These are phyloP conservation scores for Rostrohypoxylon terebratum DNA, from an alignment of 495 filamentous ascomycete species.

Conservation along the genomic window DNA sequence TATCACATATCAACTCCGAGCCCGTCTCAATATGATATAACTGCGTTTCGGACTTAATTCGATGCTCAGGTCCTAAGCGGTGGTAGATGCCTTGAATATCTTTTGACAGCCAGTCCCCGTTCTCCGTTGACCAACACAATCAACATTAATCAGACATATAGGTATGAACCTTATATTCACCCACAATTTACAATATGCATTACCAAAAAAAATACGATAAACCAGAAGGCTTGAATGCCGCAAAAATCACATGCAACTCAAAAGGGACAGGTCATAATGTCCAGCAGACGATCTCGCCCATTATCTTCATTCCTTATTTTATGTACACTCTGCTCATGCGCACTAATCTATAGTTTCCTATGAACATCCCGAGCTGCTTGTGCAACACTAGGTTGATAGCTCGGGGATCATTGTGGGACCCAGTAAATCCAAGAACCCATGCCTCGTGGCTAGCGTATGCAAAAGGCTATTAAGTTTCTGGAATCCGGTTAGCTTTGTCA, in stretches of 20 bases:
- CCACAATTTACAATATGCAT: neutral
- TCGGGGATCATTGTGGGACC: constrained; percentile 1
- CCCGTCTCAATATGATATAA: neutral
- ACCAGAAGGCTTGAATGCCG: neutral
- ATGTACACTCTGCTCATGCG: constrained; percentile 32
- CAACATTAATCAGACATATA: neutral
- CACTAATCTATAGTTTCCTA: constrained; percentile 30
- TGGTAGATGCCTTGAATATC: too few species aligned
- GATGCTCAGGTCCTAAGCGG: too few species aligned
- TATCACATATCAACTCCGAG: constrained; percentile 9
- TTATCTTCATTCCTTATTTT: constrained; percentile 38
- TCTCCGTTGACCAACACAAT: too few species aligned
- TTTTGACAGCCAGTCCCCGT: too few species aligned
- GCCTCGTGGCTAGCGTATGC: neutral
- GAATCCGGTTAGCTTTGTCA: constrained; percentile 7
- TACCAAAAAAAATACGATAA: neutral
- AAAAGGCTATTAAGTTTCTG: constrained; percentile 27
- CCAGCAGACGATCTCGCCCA: constrained; percentile 18
- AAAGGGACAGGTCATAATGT: neutral
- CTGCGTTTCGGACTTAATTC: too few species aligned
- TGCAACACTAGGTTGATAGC: neutral
- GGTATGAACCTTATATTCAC: too few species aligned
- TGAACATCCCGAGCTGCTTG: constrained; percentile 10
- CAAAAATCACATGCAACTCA: neutral
- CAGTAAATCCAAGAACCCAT: neutral